Conservation (phyloP, 805 yeast species). For the Zygotorulaspora chibaensis region DNA sequence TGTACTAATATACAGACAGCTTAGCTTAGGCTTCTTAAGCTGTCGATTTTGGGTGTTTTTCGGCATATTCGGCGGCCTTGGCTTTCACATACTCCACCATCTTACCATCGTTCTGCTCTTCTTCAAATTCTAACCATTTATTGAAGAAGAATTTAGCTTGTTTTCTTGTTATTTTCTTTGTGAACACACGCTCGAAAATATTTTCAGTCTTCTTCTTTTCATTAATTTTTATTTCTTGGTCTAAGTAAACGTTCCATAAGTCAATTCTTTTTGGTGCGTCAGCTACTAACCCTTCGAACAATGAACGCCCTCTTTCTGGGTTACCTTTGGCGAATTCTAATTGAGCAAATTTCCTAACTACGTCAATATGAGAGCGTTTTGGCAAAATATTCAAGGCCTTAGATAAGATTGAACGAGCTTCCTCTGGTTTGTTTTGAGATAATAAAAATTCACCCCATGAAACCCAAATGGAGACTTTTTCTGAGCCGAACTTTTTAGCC, state of each 20-base stretch:
- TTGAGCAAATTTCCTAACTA: constrained; percentile 84
- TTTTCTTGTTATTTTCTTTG: constrained; percentile 65
- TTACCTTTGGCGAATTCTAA: constrained; percentile 85
- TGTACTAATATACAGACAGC: neutral
- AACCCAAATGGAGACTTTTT: constrained; percentile 70
- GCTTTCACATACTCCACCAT: constrained; percentile 82
- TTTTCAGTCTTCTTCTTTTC: constrained; percentile 67
- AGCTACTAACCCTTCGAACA: constrained; percentile 85
- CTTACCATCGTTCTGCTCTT: constrained; percentile 59
- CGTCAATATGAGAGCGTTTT: constrained; percentile 68
- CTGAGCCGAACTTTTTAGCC: constrained; percentile 74
- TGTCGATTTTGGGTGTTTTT: constrained; percentile 21
- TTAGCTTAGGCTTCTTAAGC: neutral
- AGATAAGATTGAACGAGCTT: constrained; percentile 69
- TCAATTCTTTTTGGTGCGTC: constrained; percentile 91
- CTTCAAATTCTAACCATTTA: constrained; percentile 85
- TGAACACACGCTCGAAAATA: constrained; percentile 74
- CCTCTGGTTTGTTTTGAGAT: constrained; percentile 49
- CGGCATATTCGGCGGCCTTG: constrained; percentile 77
- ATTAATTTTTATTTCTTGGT: constrained; percentile 76
- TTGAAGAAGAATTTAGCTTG: constrained; percentile 94
- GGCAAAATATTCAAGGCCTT: constrained; percentile 68
- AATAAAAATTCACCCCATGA: constrained; percentile 73
- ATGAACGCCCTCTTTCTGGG: constrained; percentile 88
- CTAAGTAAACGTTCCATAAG: constrained; percentile 92